A percentile compares a stretch with the other conserved stretches of the same genome.
These are phyloP conservation scores for Hymenoscyphus fructigenus DNA, from an alignment of 2,329 filamentous ascomycete genomes.

Conservation along the genomic window DNA sequence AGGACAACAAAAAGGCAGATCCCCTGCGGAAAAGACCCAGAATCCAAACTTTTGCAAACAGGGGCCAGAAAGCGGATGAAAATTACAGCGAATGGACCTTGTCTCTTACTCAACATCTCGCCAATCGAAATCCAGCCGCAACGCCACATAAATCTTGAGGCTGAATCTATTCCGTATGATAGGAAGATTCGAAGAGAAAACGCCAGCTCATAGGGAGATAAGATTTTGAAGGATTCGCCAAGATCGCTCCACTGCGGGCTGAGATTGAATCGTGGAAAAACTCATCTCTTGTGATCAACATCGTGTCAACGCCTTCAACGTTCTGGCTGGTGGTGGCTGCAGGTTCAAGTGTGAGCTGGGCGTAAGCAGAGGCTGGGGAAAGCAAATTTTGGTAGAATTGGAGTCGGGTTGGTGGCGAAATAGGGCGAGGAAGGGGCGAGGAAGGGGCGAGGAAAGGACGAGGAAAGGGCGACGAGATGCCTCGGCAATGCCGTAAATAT, in stretches of 20 bases:
- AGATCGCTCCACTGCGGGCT: neutral
- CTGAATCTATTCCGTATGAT: neutral
- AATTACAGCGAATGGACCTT: neutral
- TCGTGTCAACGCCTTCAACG: neutral
- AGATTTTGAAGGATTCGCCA: neutral
- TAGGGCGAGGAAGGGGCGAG: no score
- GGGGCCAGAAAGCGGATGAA: neutral
- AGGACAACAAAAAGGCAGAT: neutral
- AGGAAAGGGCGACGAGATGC: no score
- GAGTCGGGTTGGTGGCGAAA: no score
- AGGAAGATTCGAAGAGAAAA: neutral
- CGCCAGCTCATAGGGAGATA: neutral
- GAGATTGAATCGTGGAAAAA: neutral
- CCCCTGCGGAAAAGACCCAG: neutral
- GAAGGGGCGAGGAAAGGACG: no score
- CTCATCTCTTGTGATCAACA: neutral
- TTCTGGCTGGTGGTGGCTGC: neutral
- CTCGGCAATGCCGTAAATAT: no score
- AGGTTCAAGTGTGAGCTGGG: neutral
- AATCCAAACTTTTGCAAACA: neutral
- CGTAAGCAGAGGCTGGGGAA: no score
- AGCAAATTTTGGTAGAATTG: no score
- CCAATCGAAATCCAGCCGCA: neutral
- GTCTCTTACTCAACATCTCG: neutral
- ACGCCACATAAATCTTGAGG: slow-evolving; percentile 1